phyloP scores from a whole-genome alignment of 305 asterid genomes.

The Solanum hybrid region DNA sequence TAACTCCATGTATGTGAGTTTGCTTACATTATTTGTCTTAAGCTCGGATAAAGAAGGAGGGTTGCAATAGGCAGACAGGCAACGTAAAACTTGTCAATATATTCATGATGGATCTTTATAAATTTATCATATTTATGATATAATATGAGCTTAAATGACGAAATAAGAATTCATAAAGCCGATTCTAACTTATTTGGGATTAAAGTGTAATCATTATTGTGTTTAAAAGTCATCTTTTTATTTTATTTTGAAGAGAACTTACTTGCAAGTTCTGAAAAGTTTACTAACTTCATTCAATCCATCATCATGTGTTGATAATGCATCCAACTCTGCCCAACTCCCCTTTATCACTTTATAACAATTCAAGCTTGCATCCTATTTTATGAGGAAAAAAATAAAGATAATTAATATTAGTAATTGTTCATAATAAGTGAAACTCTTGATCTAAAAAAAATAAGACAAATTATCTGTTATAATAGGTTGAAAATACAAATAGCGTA shows the following conservation, averaged over 20 bases:
- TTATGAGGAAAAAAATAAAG: background rate
- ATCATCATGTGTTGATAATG: constrained; percentile 19
- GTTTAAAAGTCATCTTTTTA: background rate
- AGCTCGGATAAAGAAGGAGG: background rate
- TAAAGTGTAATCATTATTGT: background rate
- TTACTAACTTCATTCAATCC: constrained; percentile 40
- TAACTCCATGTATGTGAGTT: fast-evolving
- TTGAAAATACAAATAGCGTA: background rate
- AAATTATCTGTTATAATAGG: background rate
- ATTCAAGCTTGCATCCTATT: constrained; percentile 54
- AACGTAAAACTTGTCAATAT: background rate
- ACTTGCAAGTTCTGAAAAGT: constrained; percentile 67
- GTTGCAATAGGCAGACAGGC: fast-evolving
- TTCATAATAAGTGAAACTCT: background rate
- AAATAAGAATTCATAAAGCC: background rate
- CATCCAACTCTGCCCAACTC: constrained; percentile 59
- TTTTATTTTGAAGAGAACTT: constrained; percentile 11
- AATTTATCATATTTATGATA: background rate
- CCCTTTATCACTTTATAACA: constrained; percentile 63
- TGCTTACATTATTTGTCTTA: background rate
- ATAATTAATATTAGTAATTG: background rate
- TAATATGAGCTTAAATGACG: background rate
- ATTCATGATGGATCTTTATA: background rate
- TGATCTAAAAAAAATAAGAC: background rate
- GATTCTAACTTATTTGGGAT: background rate